Base-by-base conservation (phyloP, 192 early-diverging fungal species). In the Umbelopsis ramanniana region DNA sequence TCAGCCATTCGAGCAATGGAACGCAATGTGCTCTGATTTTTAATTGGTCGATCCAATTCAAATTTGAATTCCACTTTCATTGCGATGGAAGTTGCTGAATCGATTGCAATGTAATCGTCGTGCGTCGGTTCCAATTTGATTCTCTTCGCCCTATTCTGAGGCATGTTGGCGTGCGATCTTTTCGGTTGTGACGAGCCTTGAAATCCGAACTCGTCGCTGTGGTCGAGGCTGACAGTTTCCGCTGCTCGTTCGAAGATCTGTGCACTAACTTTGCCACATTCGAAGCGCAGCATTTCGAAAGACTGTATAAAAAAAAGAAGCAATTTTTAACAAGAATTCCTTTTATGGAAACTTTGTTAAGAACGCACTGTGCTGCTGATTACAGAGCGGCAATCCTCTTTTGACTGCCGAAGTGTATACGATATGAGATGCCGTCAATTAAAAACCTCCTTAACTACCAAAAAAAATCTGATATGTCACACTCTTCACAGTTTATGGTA, bases 181-280 rank as follows among this genome's bases (percentile, higher is more conserved):
- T 63, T 63, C 11, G 53, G 22, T 9, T 54, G 53, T 54, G 53
- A 54, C 53, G 40, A 43, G 8, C 2, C 11, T 43, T 43, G 8
- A 43, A 11, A 11, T 43, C 11, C 40, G 11, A 1, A 11, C 1
- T 43, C 3, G 40, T 50, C 5, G 5, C 17, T 50, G 15, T 21
- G 6, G 1, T 50, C 48, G 6, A 21, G n/a, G 15, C 33, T 37
- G 2, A 37, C 6, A 3, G 33, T 17, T 33, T 17, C 33, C 17
- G 33, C 33, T 37, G 33, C 33, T 63, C 14, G 23, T 35, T 63
- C 33, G 17, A 63, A 14, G 17, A 37, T 26, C 11, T 63, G 5
- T 63, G 57, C 57, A 19, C n/a, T 29, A 37, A 26, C 57, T 63
- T 63, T 63, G 29, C 57, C 57, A 38, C 57, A 22, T 33, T 63